A percentile compares a stretch with the other conserved stretches of the same genome.
Conservation (phyloP, 2,329 filamentous ascomycete genomes). For the Pseudocercospora pini-densiflorae region DNA sequence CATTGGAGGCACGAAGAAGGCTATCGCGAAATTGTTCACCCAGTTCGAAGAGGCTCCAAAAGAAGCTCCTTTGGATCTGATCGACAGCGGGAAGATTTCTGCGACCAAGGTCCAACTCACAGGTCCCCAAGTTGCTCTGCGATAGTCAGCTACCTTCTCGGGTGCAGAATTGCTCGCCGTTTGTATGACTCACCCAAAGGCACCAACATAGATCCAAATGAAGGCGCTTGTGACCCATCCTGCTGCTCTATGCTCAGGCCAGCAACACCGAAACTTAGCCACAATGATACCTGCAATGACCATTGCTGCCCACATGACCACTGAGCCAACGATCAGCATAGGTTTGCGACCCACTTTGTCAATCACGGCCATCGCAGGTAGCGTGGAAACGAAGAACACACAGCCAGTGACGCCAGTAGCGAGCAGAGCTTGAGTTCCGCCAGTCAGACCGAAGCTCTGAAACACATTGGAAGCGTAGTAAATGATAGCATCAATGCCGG, state of each 20-base stretch:
- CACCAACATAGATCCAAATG: conserved; percentile 74
- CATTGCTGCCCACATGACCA: conserved; percentile 54
- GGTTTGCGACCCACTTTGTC: conserved; percentile 47
- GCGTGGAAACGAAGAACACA: conserved; percentile 47
- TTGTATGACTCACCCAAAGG: conserved; percentile 56
- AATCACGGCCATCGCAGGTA: conserved; percentile 47
- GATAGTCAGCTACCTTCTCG: too few species aligned
- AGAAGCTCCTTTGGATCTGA: conserved; percentile 47
- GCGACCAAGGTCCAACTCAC: conserved; percentile 65
- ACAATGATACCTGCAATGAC: conserved; percentile 59
- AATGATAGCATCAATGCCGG: conserved; percentile 50
- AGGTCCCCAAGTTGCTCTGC: conserved; percentile 68
- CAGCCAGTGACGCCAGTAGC: conserved; percentile 49
- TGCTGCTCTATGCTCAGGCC: conserved; percentile 52
- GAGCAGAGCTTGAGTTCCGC: conserved; percentile 42
- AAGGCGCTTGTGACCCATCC: conserved; percentile 72
- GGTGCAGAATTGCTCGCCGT: too few species aligned
- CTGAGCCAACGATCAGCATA: conserved; percentile 48
- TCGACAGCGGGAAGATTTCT: conserved; percentile 35
- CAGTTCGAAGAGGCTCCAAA: conserved; percentile 47
- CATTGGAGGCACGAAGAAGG: conserved; percentile 37
- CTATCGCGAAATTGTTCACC: conserved; percentile 64
- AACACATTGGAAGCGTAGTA: conserved; percentile 49
- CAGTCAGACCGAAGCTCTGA: conserved; percentile 42
- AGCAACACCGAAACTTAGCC: conserved; percentile 54